A percentile compares a stretch with the other conserved stretches of the same genome.
phyloP scores from a whole-genome alignment of 1,284 basidiomycete genomes.

The Fomitopsis betulina region DNA sequence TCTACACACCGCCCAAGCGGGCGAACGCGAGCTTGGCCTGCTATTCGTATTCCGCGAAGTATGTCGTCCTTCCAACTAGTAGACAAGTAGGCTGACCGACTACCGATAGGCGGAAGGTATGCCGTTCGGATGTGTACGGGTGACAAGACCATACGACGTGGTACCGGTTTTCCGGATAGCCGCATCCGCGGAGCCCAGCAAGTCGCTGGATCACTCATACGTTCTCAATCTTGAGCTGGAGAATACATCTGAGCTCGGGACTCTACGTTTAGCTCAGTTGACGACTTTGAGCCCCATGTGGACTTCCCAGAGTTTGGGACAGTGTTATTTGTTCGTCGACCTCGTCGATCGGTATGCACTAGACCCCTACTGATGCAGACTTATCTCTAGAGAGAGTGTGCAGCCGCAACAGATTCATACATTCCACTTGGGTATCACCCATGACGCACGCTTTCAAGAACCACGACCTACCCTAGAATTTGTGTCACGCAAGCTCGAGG shows the following conservation, averaged over 20 bases:
- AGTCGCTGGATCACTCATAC: conserved; percentile 45
- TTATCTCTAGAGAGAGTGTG: conserved; percentile 36
- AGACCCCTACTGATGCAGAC: background rate
- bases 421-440: conserved; percentile 38
- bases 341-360: background rate
- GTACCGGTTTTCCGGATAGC: conserved; percentile 48
- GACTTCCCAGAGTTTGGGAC: conserved; percentile 39
- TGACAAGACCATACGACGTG: conserved; percentile 57
- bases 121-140: conserved; percentile 51
- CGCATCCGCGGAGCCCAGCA: conserved; percentile 44
- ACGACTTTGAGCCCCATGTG: conserved; percentile 62
- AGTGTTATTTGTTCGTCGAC: conserved; percentile 37
- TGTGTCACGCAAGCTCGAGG: conserved; percentile 45
- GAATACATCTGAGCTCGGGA: conserved; percentile 40
- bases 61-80: conserved; percentile 14
- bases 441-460: conserved; percentile 33
- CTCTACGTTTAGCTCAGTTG: conserved; percentile 51
- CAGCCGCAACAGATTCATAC: conserved; percentile 47
- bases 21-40: conserved; percentile 49
- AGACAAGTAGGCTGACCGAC: conserved; percentile 4
- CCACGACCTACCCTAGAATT: conserved; percentile 44
- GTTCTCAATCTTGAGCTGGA: conserved; percentile 53
- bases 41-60: conserved; percentile 73
- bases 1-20: conserved; percentile 46
- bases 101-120: conserved; percentile 37